Percentiles rank a stretch among this genome's conserved stretches.
Conservation (phyloP, 345 rosid genomes). For the Schrenkiella parvula region DNA sequence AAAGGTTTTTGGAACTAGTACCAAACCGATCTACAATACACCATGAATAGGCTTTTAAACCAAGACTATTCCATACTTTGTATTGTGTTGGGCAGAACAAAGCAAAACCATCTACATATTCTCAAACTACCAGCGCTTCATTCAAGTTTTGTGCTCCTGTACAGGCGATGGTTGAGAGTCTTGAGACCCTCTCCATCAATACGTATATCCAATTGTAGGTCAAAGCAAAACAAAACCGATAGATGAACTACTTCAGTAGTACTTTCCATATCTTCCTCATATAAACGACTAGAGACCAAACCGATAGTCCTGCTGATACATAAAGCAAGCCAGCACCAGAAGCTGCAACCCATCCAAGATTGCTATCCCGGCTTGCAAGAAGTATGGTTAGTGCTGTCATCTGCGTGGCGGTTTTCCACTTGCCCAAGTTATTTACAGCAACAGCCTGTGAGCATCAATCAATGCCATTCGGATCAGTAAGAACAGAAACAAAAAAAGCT, state of each 20-base stretch:
- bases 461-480: background rate
- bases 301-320: conserved; percentile 84
- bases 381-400: conserved; percentile 92
- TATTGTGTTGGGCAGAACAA: background rate
- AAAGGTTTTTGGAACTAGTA: background rate
- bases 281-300: conserved; percentile 84
- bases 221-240: conserved; percentile 20
- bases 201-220: background rate
- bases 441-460: conserved; percentile 55
- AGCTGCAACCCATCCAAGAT: conserved; percentile 58
- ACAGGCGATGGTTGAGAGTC: background rate
- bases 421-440: conserved; percentile 92
- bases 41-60: background rate
- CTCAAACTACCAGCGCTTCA: background rate
- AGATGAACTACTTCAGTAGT: conserved; percentile 51
- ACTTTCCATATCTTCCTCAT: conserved; percentile 80
- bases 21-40: background rate
- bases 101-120: background rate
- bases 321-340: conserved; percentile 84
- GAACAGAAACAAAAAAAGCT: background rate
- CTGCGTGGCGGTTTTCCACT: conserved; percentile 97
- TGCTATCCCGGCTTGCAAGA: conserved; percentile 79
- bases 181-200: background rate
- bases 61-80: background rate
- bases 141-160: background rate